Base-by-base conservation (phyloP, 2,329 filamentous ascomycete genomes). In the Rhynchosporium agropyri region DNA sequence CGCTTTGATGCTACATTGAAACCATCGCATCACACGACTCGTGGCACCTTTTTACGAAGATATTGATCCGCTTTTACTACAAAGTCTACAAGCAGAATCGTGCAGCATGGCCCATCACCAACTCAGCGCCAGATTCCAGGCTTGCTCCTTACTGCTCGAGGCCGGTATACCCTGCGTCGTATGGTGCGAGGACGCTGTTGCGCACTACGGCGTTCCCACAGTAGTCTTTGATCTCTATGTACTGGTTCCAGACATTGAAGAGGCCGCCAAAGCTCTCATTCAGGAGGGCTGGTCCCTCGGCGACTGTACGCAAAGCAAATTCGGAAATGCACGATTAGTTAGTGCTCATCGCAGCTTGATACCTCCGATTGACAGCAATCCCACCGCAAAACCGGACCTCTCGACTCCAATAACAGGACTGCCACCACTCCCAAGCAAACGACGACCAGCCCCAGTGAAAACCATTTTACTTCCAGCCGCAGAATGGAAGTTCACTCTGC, bases 151-250 rank as follows among this genome's bases (percentile, higher is more conserved):
- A n/a, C 43, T 12, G 7, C 63, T 26, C 15, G 60, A 63, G 8
- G 40, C n/a, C 31, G 42, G 55, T 4, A 65, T 68, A 1, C 62
- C 64, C 6, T 67, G 62, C 38, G 57, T 58, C n/a, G 13, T 68
- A 53, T 50, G 63, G 62, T 46, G 60, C 54, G 58, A 70, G 66
- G 33, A 72, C 55, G 70, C 69, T 20, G 45, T 72, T 42, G 66
- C 49, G n/a, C 31, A 56, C 3, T 66, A 70, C 53, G 70, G 67
- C 12, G 71, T 72, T 8, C 68, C 69, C 4, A 71, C 69, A n/a
- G 63, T 64, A 15, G 62, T 73, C 12, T 73, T 72, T 63, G 61
- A 66, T 33, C 50, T 72, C 2, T 60, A 69, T 46, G 49, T 72
- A 4, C 64, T 71, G 15, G 70, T 71, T 4, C 56, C 58, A 12